Evolutionary conservation across 495 filamentous ascomycete genomes (phyloP), one percentile per base, ranked within the genome.

Genomic region (Podospora comata): DNA sequence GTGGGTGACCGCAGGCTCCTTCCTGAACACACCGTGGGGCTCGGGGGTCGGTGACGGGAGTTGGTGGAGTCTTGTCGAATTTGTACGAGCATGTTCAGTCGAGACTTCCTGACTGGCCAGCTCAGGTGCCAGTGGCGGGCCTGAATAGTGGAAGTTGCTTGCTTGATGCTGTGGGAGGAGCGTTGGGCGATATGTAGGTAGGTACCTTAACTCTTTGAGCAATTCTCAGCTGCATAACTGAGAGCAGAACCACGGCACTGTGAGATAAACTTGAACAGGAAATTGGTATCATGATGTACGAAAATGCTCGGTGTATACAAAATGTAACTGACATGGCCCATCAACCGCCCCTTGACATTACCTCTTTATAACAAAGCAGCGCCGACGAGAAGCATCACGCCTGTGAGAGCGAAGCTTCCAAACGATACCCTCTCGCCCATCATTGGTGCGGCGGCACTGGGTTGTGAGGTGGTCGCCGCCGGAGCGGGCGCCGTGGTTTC

Each of bases 361-460:
- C 23, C 23, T 23, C 23, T 16, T 60, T 39, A 66, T 55, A 70
- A 26, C 53, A 67, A 26, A 2, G 61, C 71, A 62, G 34, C 73
- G 62, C 34, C 74, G n/a, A 53, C 71, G n/a, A 28, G 68, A 55
- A 66, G 34, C 30, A 59, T 62, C 2, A 48, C 16, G 44, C 20
- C 63, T 18, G 34, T 27, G 16, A 26, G 28, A 15, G 16, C 57
- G 20, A 65, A 48, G n/a, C 56, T 62, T 4, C 32, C 62, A 28
- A 69, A 23, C 11, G 67, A 55, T 56, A 69, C 39, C 3, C 62
- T 34, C 9, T 54, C 57, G 20, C 62, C 58, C 18, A 71, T 16
- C 55, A 71, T 15, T 23, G 70, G 66, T 13, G 67, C 6, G 2
- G 66, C 70, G 3, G 63, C 64, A 59, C 73, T 74, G 19, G n/a